These are phyloP conservation scores for Ochetophila trinervis DNA, from an alignment of 306 rosid genomes.

Conservation along the genomic window DNA sequence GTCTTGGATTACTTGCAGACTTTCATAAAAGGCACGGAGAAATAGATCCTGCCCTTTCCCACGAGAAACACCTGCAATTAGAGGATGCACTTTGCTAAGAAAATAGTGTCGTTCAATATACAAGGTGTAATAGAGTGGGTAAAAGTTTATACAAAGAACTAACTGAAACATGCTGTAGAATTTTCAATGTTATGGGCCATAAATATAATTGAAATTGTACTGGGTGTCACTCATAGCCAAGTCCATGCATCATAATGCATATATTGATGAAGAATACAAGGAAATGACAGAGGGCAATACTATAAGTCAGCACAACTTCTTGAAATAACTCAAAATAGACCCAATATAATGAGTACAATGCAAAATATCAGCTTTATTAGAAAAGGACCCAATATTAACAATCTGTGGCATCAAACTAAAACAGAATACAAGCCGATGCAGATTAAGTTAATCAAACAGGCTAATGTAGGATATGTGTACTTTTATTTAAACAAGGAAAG, in stretches of 20 bases:
- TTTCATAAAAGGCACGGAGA: slow-evolving; percentile 73
- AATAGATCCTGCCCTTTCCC: slow-evolving; percentile 97
- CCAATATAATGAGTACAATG: background rate
- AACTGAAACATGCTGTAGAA: background rate
- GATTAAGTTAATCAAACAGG: background rate
- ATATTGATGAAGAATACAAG: background rate
- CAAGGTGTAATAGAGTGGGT: background rate
- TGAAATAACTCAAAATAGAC: slow-evolving; percentile 1
- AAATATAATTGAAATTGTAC: background rate
- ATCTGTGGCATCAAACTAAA: background rate
- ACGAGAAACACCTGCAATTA: slow-evolving; percentile 80
- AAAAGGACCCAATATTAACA: background rate
- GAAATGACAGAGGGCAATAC: background rate
- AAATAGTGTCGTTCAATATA: background rate
- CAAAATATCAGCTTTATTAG: background rate
- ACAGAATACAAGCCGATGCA: background rate
- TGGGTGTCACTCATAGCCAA: background rate
- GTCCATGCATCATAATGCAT: background rate
- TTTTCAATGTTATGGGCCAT: background rate
- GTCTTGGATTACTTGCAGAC: slow-evolving; percentile 59
- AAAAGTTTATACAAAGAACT: background rate
- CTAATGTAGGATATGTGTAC: background rate
- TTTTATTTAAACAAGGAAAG: slow-evolving; percentile 18
- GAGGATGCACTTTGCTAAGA: slow-evolving; percentile 20
- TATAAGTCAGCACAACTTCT: background rate